These are phyloP conservation scores for Alternaria infectoria DNA, from an alignment of 2,329 filamentous ascomycete species.

Conservation along the genomic window DNA sequence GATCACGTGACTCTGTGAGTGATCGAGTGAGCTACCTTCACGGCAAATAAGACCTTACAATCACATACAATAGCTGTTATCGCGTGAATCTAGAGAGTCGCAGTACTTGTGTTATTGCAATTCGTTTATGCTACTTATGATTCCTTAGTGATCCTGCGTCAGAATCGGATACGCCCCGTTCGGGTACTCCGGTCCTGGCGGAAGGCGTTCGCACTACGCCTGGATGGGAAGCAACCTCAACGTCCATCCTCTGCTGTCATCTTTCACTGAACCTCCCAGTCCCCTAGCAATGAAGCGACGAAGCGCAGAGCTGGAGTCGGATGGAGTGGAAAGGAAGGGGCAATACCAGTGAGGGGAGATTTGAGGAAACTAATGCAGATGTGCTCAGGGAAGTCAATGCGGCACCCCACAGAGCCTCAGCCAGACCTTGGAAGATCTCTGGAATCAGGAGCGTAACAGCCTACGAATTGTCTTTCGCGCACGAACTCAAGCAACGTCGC, in stretches of 20 bases:
- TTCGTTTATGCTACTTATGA: background rate
- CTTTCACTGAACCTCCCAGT: background rate
- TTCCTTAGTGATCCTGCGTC: background rate
- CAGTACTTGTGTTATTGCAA: background rate
- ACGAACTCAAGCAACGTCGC: background rate
- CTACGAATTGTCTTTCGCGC: background rate
- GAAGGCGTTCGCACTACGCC: background rate
- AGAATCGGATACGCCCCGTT: background rate
- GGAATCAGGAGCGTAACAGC: background rate
- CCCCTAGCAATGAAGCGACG: background rate
- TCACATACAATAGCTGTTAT: background rate
- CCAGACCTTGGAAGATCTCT: background rate
- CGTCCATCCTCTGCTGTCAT: background rate
- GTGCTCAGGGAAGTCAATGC: background rate
- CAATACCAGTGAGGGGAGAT: background rate
- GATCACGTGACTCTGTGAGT: background rate
- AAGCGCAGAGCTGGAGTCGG: background rate
- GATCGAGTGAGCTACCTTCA: background rate
- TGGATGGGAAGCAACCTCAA: background rate
- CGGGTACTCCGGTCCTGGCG: background rate
- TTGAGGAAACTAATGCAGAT: background rate
- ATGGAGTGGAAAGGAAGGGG: background rate
- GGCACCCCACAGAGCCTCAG: background rate
- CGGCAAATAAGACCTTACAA: background rate
- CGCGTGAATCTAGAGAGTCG: background rate